phyloP scores from a whole-genome alignment of 2,329 filamentous ascomycete genomes.

The Podosphaera aphanis region DNA sequence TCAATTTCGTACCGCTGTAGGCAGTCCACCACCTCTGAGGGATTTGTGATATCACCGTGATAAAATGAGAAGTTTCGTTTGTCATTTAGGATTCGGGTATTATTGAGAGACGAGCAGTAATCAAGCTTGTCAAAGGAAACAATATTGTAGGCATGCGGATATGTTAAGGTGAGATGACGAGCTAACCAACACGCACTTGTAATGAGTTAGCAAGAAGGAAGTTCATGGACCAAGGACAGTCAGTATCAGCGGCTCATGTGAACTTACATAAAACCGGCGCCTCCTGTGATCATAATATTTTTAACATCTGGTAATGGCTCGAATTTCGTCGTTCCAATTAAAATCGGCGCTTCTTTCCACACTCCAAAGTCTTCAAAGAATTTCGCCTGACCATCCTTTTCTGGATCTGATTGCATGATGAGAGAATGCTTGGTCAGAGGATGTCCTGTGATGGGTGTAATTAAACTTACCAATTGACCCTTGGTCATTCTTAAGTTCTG shows the following conservation, averaged over 20 bases:
- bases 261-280: conserved; percentile 62
- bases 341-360: conserved; percentile 48
- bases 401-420: not conserved
- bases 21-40: conserved; percentile 43
- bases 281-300: conserved; percentile 68
- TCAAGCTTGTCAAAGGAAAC: conserved; percentile 70
- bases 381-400: conserved; percentile 4
- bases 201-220: conserved; percentile 4
- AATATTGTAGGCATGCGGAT: conserved; percentile 51
- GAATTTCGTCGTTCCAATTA: conserved; percentile 47
- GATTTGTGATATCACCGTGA: conserved; percentile 55
- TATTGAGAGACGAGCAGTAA: conserved; percentile 61
- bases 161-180: conserved; percentile 52
- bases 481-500: too few species aligned
- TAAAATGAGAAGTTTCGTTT: conserved; percentile 56
- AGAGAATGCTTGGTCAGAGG: too few species aligned
- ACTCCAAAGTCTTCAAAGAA: conserved; percentile 37
- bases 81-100: conserved; percentile 44
- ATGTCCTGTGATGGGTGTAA: too few species aligned
- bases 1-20: conserved; percentile 51
- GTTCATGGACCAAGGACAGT: too few species aligned
- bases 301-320: conserved; percentile 43
- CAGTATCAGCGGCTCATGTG: not conserved
- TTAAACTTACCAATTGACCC: too few species aligned
- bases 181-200: conserved; percentile 53